Evolutionary conservation across 1,284 basidiomycete species (phyloP).

Genomic region (Irpex sp.): DNA sequence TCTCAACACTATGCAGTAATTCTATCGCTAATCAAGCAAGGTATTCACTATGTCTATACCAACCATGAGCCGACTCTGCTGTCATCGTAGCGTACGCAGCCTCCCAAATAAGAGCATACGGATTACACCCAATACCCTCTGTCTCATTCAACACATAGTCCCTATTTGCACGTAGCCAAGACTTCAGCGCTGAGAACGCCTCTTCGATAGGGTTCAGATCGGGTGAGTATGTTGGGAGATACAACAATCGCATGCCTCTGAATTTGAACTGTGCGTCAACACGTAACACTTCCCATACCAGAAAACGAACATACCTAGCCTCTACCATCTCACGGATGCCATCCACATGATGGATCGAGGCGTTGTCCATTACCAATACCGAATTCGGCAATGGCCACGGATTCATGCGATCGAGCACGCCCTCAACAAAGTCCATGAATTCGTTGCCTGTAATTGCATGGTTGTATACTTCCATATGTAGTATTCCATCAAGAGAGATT

Average conservation of each 20-base stretch:
- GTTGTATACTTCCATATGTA: conserved; percentile 15
- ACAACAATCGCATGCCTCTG: conserved; percentile 21
- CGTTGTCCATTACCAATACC: conserved; percentile 32
- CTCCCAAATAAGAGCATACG: conserved; percentile 22
- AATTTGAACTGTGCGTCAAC: neutral
- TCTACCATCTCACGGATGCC: conserved; percentile 27
- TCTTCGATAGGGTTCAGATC: conserved; percentile 30
- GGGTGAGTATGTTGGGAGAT: conserved; percentile 31
- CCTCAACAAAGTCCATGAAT: conserved; percentile 21
- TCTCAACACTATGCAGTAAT: neutral
- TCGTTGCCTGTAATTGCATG: conserved; percentile 11
- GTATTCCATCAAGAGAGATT: conserved; percentile 17
- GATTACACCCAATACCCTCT: conserved; percentile 13
- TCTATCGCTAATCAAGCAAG: conserved; percentile 7
- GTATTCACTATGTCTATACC: conserved; percentile 19
- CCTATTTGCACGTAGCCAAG: conserved; percentile 8
- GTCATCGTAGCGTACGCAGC: conserved; percentile 18
- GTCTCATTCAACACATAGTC: conserved; percentile 1
- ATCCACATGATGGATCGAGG: conserved; percentile 24
- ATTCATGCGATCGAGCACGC: conserved; percentile 28
- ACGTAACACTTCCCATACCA: neutral
- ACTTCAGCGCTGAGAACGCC: conserved; percentile 24
- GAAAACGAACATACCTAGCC: conserved; percentile 18
- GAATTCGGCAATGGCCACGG: conserved; percentile 29
- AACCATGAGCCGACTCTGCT: conserved; percentile 17